phyloP scores from a whole-genome alignment of 1,284 basidiomycete species.

The Boletus semigastroideus region DNA sequence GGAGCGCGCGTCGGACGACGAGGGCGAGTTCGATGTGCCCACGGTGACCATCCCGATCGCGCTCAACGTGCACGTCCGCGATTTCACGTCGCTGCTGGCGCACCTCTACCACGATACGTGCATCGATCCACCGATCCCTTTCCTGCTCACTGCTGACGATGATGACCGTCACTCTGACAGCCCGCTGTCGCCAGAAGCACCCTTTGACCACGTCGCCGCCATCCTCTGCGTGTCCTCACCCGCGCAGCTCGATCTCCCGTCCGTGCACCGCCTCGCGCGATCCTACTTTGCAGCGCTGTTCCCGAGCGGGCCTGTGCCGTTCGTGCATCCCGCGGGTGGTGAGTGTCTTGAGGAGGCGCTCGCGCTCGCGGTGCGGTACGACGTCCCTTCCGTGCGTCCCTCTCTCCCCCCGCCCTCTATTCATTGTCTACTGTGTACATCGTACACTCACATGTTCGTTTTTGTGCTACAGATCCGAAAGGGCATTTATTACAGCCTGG shows the following conservation, averaged over 20 bases:
- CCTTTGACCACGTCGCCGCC: conserved; percentile 47
- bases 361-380: conserved; percentile 44
- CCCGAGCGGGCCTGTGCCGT: conserved; percentile 40
- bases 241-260: conserved; percentile 53
- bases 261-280: conserved; percentile 45
- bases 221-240: conserved; percentile 56
- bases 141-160: conserved; percentile 1
- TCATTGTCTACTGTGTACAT: too few species aligned
- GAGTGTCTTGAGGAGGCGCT: conserved; percentile 50
- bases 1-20: conserved; percentile 2
- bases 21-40: conserved; percentile 11
- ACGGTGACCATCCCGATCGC: conserved; percentile 37
- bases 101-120: conserved; percentile 67
- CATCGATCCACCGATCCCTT: neutral
- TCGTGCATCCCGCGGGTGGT: conserved; percentile 33
- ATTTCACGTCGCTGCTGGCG: conserved; percentile 55
- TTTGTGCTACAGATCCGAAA: conserved; percentile 60
- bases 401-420: too few species aligned
- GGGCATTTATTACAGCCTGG: conserved; percentile 57
- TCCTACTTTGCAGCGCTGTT: conserved; percentile 44
- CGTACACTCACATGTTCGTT: too few species aligned
- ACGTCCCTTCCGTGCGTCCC: conserved; percentile 44
- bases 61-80: conserved; percentile 38
- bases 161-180: conserved; percentile 40
- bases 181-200: conserved; percentile 40